Base-by-base conservation (phyloP, 768 basidiomycete genomes). In the Mycena alexandri region DNA sequence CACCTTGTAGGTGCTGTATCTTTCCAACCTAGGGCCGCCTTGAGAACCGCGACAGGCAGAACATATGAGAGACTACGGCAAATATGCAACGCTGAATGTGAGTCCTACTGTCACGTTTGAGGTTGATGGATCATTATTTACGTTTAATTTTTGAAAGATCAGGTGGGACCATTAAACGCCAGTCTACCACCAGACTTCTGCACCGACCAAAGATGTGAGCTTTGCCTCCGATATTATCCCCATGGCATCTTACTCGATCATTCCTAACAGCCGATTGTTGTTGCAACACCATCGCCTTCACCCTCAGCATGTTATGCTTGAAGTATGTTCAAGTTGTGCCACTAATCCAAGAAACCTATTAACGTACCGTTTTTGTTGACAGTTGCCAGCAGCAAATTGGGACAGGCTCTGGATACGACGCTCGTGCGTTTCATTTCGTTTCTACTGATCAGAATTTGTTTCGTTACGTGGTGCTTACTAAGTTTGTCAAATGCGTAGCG, bases 51-150 rank as follows among this genome's bases (percentile, higher is more conserved):
- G 12, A 19, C 14, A 74, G 75, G 75, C 54, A 48, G 46, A 56
- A 76, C 75, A 0, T 76, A 76, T 60, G 69, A 76, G 55, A 63
- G 71, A 25, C 61, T 76, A 16, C 75, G 75, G 46, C 75, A 75
- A 61, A 76, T 74, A 67, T 76, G 75, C 46, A 70, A 72, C 43
- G 41, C 59, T 3, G 25, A 29, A 29, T 76, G 75, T 76, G 36
- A 56, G 75, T 59, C n/a, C 19, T 33, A 33, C 25, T 11, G 34
- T 7, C 34, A n/a, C 13, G 13, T 51, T n/a, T 52, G 19, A 11
- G 17, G 19, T n/a, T 24, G 25, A 52, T 36, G 19, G 13, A 36
- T 52, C 1, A n/a, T 52, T 9, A 52, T 24, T 36, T n/a, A 13
- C 2, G 25, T 33, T 12, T 6, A 33, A n/a, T n/a, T 17, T 29